These are phyloP conservation scores for Penicillium longicatenatum DNA, from an alignment of 495 filamentous ascomycete species.

Conservation along the genomic window DNA sequence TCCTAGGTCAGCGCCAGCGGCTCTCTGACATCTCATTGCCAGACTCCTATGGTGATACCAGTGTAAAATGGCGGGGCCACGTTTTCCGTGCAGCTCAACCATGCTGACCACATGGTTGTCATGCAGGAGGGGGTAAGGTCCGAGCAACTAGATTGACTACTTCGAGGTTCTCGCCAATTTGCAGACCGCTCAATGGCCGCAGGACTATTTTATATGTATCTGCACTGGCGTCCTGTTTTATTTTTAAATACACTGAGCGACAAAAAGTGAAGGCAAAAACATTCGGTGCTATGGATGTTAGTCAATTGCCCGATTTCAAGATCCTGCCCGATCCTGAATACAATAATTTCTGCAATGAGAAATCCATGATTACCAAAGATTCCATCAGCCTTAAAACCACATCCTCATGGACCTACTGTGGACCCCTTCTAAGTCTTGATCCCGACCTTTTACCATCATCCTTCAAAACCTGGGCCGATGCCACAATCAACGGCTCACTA, in stretches of 20 bases:
- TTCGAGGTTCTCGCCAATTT: background rate
- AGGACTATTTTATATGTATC: background rate
- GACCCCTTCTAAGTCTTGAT: slow-evolving; percentile 24
- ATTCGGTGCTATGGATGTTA: slow-evolving; percentile 10
- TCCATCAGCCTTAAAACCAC: slow-evolving; percentile 20
- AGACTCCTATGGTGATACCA: background rate
- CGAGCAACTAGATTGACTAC: background rate
- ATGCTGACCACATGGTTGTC: slow-evolving; percentile 6
- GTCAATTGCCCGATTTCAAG: slow-evolving; percentile 15
- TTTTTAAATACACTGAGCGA: background rate
- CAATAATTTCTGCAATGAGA: slow-evolving; percentile 4
- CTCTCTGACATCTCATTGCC: background rate
- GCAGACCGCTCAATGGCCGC: background rate
- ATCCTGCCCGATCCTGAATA: slow-evolving; percentile 4
- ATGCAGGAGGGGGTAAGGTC: slow-evolving; percentile 4
- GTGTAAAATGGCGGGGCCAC: background rate
- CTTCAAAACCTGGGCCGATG: slow-evolving; percentile 26
- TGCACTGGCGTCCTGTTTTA: background rate
- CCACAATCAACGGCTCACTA: slow-evolving; percentile 22
- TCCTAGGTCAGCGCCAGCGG: background rate
- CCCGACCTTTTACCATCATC: slow-evolving; percentile 18
- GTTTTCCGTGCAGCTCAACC: slow-evolving; percentile 4
- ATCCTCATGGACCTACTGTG: slow-evolving; percentile 31
- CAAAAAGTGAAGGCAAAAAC: background rate
- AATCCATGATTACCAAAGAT: background rate